A percentile compares a stretch with the other conserved stretches of the same genome.
Evolutionary conservation across 257 asterid species (phyloP).

Genomic region (Catharanthus roseus): DNA sequence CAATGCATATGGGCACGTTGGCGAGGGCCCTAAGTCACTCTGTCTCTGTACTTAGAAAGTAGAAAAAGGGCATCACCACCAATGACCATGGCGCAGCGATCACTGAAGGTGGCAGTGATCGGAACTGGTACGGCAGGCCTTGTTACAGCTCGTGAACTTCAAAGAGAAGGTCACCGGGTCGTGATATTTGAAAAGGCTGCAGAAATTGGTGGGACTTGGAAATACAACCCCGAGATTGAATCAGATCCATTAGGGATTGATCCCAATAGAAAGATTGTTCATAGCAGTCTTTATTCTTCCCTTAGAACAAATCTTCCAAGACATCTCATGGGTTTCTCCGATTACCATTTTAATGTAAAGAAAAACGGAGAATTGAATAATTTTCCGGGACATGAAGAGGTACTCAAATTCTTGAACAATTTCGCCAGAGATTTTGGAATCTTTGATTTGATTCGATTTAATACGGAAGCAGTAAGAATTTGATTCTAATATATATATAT

Average conservation of each 20-base stretch:
- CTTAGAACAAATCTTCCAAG: slow-evolving; percentile 17
- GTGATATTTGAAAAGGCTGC: slow-evolving; percentile 40
- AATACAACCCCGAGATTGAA: slow-evolving; percentile 9
- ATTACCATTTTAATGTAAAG: slow-evolving; percentile 4
- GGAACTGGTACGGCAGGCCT: slow-evolving; percentile 56
- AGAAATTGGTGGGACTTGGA: slow-evolving; percentile 20
- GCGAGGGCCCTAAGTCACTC: no score
- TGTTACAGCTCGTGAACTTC: slow-evolving; percentile 39
- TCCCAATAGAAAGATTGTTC: slow-evolving; percentile 12
- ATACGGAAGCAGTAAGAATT: slow-evolving; percentile 40
- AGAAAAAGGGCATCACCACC: no score
- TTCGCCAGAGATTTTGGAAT: slow-evolving; percentile 39
- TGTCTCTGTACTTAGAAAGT: no score
- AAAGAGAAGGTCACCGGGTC: slow-evolving; percentile 29
- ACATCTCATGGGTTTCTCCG: slow-evolving; percentile 14
- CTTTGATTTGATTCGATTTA: slow-evolving; percentile 36
- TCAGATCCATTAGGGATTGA: slow-evolving; percentile 18
- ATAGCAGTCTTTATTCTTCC: slow-evolving; percentile 16
- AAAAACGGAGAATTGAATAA: neutral
- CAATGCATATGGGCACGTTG: no score
- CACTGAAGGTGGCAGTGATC: slow-evolving; percentile 47
- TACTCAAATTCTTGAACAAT: slow-evolving; percentile 27
- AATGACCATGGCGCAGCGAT: slow-evolving; percentile 2
- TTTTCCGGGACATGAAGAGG: slow-evolving; percentile 20
- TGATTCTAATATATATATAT: no score